Conservation (phyloP, 371 early-diverging fungal genomes). For the Mucor saturninus region DNA sequence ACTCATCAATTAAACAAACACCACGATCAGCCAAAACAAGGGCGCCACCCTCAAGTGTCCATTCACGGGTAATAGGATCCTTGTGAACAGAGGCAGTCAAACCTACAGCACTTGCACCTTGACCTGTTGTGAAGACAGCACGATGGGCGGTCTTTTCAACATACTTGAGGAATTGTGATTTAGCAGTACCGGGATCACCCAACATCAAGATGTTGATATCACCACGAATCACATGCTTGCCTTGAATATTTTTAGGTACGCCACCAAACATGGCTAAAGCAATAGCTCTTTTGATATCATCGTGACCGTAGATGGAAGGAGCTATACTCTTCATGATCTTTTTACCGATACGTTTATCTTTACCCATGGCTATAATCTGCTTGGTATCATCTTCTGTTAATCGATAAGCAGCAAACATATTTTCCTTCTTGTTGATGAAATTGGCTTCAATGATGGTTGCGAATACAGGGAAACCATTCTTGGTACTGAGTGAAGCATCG, state of each 20-base stretch:
- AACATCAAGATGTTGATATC: constrained; percentile 99
- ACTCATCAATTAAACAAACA: constrained; percentile 98
- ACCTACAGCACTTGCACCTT: constrained; percentile 99
- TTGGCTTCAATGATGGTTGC: constrained; percentile 97
- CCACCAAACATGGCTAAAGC: constrained; percentile 98
- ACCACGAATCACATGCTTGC: constrained; percentile 95
- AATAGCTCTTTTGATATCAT: constrained; percentile 96
- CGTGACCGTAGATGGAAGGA: constrained; percentile 99
- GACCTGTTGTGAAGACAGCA: constrained; percentile 99
- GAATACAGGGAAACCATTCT: constrained; percentile 98
- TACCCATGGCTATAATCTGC: constrained; percentile 78
- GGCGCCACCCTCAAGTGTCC: constrained; percentile 99
- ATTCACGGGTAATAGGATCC: constrained; percentile 97
- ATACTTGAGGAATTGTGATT: constrained; percentile 99
- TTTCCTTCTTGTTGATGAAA: constrained; percentile 86
- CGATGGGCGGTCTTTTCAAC: constrained; percentile 96
- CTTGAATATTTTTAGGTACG: constrained; percentile 91
- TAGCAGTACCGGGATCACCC: constrained; percentile 99
- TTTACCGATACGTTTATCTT: constrained; percentile 82
- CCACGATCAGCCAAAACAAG: constrained; percentile 99
- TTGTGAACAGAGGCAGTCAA: constrained; percentile 98
- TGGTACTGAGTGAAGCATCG: constrained; percentile 87
- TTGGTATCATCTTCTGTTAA: constrained; percentile 94
- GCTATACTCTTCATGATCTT: constrained; percentile 97
- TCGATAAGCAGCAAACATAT: constrained; percentile 82